Conservation (phyloP, 148 eudicot genomes). For the Nyssa sinensis region DNA sequence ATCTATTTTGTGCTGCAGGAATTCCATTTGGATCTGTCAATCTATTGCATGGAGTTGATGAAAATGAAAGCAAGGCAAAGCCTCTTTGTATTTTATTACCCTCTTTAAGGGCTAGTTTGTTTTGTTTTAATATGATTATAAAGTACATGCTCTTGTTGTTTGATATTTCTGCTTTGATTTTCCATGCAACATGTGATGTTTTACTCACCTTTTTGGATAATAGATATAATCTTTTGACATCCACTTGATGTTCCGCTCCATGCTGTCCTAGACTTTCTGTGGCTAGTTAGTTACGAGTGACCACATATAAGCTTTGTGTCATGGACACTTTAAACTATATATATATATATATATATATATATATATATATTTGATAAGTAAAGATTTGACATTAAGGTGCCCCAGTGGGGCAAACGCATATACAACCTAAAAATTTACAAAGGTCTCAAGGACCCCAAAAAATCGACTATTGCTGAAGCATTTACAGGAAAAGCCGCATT, state of each 20-base stretch:
- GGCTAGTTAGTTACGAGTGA: background rate
- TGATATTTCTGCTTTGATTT: background rate
- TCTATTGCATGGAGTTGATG: constrained; percentile 88
- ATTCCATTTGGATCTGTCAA: constrained; percentile 97
- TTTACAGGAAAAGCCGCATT: no score
- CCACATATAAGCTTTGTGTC: background rate
- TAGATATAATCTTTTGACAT: background rate
- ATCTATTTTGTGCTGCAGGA: constrained; percentile 50
- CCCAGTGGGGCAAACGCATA: no score
- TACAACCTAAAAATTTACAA: no score
- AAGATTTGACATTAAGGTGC: no score
- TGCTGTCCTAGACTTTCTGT: background rate
- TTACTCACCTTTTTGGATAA: constrained; percentile 1
- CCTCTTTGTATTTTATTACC: constrained; percentile 27
- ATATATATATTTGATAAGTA: no score
- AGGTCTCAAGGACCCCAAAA: no score
- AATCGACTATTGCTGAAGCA: no score
- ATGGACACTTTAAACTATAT: background rate
- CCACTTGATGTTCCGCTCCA: background rate
- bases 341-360: no score
- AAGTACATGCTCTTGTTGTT: background rate
- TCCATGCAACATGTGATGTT: background rate
- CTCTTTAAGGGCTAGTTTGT: constrained; percentile 19
- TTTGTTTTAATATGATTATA: background rate
- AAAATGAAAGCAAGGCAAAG: constrained; percentile 92